Evolutionary conservation across 768 basidiomycete species (phyloP).

Genomic region (Fistulinella prunicolor): DNA sequence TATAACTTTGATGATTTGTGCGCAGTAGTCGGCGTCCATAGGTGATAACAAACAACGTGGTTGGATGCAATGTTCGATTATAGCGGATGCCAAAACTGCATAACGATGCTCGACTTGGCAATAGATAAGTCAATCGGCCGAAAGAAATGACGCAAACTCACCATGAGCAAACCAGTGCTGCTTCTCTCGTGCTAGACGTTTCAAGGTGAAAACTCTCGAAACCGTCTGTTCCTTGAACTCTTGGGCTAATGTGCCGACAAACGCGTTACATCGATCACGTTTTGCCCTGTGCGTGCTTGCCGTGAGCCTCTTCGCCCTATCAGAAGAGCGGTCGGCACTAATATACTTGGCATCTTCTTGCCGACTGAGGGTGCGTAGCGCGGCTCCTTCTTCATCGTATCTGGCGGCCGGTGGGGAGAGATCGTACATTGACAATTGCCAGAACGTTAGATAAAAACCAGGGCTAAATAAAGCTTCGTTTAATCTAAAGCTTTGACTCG

Average conservation of each 20-base stretch:
- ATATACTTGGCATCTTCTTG: constrained; percentile 64
- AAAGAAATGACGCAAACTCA: constrained; percentile 13
- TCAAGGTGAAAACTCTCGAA: constrained; percentile 70
- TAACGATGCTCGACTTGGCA: constrained; percentile 36
- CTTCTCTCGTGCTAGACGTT: constrained; percentile 75
- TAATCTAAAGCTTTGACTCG: constrained; percentile 7
- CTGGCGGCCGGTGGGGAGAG: constrained; percentile 69
- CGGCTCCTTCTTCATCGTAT: constrained; percentile 76
- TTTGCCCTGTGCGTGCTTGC: constrained; percentile 57
- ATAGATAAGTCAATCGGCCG: constrained; percentile 6
- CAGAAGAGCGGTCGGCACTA: constrained; percentile 69
- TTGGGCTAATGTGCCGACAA: constrained; percentile 54
- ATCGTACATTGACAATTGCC: constrained; percentile 94
- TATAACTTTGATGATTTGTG: constrained; percentile 84
- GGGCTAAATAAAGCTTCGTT: constrained; percentile 48
- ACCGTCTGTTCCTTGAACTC: constrained; percentile 77
- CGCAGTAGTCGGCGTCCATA: constrained; percentile 94
- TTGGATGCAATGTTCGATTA: constrained; percentile 90
- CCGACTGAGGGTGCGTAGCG: constrained; percentile 57
- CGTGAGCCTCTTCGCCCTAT: constrained; percentile 55
- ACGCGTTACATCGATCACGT: constrained; percentile 65
- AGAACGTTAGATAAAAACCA: constrained; percentile 93
- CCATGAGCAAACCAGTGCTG: constrained; percentile 79
- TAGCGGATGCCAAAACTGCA: constrained; percentile 49
- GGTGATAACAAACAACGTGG: constrained; percentile 92